phyloP scores from a whole-genome alignment of 73 alveolate genomes.

The Tetrahymena borealis region DNA sequence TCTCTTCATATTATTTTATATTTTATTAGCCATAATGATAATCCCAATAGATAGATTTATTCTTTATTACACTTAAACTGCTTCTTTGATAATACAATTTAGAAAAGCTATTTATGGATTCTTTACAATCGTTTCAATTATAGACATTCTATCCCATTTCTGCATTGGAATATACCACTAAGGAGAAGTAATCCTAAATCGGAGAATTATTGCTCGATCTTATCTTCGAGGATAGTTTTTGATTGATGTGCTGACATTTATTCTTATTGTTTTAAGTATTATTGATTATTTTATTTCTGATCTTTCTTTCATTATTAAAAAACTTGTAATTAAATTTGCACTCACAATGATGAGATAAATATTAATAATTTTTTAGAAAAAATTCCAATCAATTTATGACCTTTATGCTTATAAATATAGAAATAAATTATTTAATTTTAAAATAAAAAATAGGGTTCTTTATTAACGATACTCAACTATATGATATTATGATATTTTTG shows the following conservation, averaged over 20 bases:
- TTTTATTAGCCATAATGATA: not conserved
- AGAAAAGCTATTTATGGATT: not conserved
- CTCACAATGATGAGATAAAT: no score
- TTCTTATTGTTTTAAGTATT: not conserved
- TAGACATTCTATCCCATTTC: not conserved
- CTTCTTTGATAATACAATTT: not conserved
- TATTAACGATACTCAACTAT: not conserved
- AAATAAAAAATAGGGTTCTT: not conserved
- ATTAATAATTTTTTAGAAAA: no score
- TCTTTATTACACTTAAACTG: not conserved
- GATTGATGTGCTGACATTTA: not conserved
- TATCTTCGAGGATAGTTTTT: not conserved
- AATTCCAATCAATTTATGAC: no score
- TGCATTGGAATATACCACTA: not conserved
- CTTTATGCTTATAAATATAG: not conserved
- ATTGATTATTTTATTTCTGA: not conserved
- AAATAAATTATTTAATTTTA: not conserved
- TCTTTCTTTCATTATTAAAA: no score
- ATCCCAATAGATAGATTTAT: not conserved
- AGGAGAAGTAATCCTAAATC: not conserved
- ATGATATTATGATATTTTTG: not conserved
- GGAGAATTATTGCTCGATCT: not conserved
- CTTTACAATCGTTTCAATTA: not conserved
- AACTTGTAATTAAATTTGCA: no score
- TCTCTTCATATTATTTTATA: not conserved